Conservation (phyloP, 768 basidiomycete genomes). For the Mycena amicta region DNA sequence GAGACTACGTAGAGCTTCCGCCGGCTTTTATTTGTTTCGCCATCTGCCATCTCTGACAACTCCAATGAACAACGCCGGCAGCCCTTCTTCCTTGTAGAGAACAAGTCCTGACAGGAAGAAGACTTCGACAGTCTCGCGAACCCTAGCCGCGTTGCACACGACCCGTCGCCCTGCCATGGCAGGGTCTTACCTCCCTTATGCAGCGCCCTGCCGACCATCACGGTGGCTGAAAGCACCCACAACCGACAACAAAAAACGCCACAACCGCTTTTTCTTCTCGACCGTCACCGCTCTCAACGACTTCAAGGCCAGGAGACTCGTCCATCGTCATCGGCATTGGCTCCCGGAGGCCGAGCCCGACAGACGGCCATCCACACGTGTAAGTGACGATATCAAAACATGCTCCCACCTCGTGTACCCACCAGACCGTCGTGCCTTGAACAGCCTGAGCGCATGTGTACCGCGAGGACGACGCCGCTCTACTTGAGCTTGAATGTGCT, state of each 20-base stretch:
- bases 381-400: constrained; percentile 22
- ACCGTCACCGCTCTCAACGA: too few species aligned
- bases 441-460: constrained; percentile 18
- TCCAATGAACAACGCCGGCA: neutral
- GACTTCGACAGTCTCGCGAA: neutral
- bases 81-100: neutral
- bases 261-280: too few species aligned
- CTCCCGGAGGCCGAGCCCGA: neutral
- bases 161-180: neutral
- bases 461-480: constrained; percentile 2
- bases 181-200: neutral
- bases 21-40: neutral
- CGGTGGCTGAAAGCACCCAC: too few species aligned
- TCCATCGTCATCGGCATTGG: neutral
- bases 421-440: constrained; percentile 10
- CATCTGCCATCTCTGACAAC: neutral
- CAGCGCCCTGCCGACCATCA: neutral
- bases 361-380: neutral
- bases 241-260: too few species aligned
- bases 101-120: neutral
- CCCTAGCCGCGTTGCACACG: neutral
- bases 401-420: constrained; percentile 21
- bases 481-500: neutral
- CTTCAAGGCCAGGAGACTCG: too few species aligned
- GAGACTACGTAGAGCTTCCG: too few species aligned